Base-by-base conservation (phyloP, 305 asterid species). In the Caryopteris hybrid region DNA sequence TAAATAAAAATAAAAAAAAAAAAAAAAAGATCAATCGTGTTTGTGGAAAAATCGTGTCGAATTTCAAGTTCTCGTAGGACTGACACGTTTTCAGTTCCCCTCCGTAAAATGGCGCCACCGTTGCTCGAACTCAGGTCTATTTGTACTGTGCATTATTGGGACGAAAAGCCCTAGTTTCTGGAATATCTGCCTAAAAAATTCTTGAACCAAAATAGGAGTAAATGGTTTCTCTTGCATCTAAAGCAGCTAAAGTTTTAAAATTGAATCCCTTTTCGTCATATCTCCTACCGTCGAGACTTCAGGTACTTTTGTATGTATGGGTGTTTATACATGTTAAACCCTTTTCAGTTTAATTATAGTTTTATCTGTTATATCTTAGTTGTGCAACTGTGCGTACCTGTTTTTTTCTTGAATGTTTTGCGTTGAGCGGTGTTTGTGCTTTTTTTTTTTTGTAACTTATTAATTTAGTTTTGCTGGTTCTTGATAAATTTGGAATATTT, bases 51-150 rank as follows among this genome's bases (percentile, higher is more conserved):
- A 13, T 20, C 60, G 70, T 56, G 31, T 38, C 5, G 1, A 0
- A 0, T 3, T 36, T 29, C 27, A 5, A 12, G 6, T 27, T 3
- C 7, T 16, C 3, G 20, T 3, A 0, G 0, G 33, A 0, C 18
- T 5, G 62, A 23, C 42, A 43, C 80, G 79, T 56, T 50, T 72
- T 76, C 36, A 50, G 50, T 1, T 55, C 29, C 38, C 46, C 53
- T 59, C 60, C 33, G 50, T 39, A 64, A 73, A 60, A 25, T 80
- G 85, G 82, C 83, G 80, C 85, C 80, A 74, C 27, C 11, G 50
- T 20, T 29, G 17, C n/a, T n/a, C n/a, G n/a, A n/a, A n/a, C n/a
- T n/a, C n/a, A n/a, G n/a, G n/a, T n/a, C n/a, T 12, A 27, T 58
- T 27, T 14, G 50, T 6, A 21, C 27, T 61, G 57, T 21, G 14